Percentiles rank a stretch among this genome's conserved stretches.
phyloP scores from a whole-genome alignment of 2,329 filamentous ascomycete species.

The Colletotrichum sp. region DNA sequence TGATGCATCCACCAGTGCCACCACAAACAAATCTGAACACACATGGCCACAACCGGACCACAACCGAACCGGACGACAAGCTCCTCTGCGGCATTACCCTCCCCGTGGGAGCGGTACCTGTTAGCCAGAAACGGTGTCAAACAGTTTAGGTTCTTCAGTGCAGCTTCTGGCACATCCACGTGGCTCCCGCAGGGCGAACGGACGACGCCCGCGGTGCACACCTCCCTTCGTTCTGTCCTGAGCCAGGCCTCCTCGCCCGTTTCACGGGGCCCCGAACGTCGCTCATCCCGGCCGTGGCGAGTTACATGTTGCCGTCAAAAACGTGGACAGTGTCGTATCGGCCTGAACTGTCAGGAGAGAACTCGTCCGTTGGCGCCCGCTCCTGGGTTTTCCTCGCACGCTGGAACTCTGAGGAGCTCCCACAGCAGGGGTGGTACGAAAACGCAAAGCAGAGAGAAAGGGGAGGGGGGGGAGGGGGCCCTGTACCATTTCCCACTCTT shows the following conservation, averaged over 20 bases:
- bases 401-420: neutral
- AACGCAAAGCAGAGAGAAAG: neutral
- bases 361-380: neutral
- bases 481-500: slow-evolving; percentile 7
- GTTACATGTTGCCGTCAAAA: slow-evolving; percentile 15
- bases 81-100: neutral
- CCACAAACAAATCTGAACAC: neutral
- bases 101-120: neutral
- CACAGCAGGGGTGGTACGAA: neutral
- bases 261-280: neutral
- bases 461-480: neutral
- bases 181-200: slow-evolving; percentile 1
- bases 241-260: neutral
- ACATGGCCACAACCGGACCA: neutral
- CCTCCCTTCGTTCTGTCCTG: neutral
- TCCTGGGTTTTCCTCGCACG: neutral
- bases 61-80: neutral
- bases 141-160: slow-evolving; percentile 15
- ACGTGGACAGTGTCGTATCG: slow-evolving; percentile 13
- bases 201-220: neutral
- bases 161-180: slow-evolving; percentile 14
- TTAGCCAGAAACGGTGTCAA: neutral
- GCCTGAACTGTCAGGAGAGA: neutral
- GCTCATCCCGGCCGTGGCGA: neutral
- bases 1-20: neutral